phyloP scores from a whole-genome alignment of 2,329 filamentous ascomycete genomes.

The Gnomoniopsis smithogilvyi region DNA sequence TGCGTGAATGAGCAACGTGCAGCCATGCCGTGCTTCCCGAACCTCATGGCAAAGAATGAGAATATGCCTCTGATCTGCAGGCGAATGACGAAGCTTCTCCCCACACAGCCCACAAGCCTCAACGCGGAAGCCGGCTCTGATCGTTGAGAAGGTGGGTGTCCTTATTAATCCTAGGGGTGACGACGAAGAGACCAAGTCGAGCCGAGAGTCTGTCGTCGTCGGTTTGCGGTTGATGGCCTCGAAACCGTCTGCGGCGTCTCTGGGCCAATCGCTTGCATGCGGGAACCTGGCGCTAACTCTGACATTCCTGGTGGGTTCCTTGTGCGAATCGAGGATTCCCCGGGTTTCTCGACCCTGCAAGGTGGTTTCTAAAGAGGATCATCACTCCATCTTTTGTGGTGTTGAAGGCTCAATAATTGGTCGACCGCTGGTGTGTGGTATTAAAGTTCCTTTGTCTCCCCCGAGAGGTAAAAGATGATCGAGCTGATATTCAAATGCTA shows the following conservation, averaged over 20 bases:
- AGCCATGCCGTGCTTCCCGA: neutral
- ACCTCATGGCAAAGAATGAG: too few relatives aligned
- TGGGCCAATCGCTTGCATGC: conserved; percentile 6
- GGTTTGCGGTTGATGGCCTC: conserved; percentile 10
- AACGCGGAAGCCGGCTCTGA: too few relatives aligned
- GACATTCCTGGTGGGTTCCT: neutral
- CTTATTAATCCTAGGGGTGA: too few relatives aligned
- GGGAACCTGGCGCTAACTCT: neutral
- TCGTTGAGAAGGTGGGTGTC: too few relatives aligned
- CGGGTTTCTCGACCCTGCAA: too few relatives aligned
- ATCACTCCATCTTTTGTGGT: neutral
- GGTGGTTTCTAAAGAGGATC: neutral
- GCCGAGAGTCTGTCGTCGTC: neutral
- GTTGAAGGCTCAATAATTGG: too few relatives aligned
- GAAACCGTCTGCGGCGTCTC: conserved; percentile 6
- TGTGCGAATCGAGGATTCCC: too few relatives aligned
- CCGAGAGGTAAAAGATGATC: neutral
- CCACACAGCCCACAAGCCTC: too few relatives aligned
- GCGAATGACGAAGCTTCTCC: too few relatives aligned
- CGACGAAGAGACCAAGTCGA: neutral
- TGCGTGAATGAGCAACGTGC: neutral
- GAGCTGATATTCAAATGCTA: neutral
- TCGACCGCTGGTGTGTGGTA: too few relatives aligned
- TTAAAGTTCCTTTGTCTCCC: neutral
- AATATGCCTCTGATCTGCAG: too few relatives aligned